Evolutionary conservation across 2,329 filamentous ascomycete genomes (phyloP).

Genomic region (Dothideomycetidae sp.): DNA sequence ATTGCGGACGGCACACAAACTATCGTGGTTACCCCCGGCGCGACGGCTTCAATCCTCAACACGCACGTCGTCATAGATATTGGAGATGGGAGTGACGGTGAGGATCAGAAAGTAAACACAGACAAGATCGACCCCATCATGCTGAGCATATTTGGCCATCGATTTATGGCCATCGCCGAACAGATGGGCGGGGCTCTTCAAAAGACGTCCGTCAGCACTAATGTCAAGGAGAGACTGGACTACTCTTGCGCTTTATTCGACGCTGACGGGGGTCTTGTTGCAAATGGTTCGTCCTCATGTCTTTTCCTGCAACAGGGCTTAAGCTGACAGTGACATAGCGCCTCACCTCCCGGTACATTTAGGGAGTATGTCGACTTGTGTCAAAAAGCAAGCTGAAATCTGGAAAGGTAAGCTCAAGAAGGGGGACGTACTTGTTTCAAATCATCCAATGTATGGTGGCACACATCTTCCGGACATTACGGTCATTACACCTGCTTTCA

Average conservation of each 20-base stretch:
- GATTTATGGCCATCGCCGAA: slow-evolving; percentile 76
- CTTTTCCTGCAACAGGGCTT: too few species aligned
- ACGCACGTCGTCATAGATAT: slow-evolving; percentile 86
- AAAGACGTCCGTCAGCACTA: slow-evolving; percentile 67
- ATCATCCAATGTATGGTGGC: slow-evolving; percentile 71
- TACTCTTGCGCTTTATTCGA: slow-evolving; percentile 76
- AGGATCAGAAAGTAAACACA: slow-evolving; percentile 35
- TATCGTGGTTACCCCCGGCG: slow-evolving; percentile 70
- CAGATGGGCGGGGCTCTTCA: slow-evolving; percentile 70
- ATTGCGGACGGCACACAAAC: slow-evolving; percentile 82
- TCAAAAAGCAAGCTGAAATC: slow-evolving; percentile 62
- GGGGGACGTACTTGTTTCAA: slow-evolving; percentile 70
- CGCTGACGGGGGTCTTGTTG: slow-evolving; percentile 58
- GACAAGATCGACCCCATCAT: slow-evolving; percentile 59
- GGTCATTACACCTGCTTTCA: slow-evolving; percentile 65
- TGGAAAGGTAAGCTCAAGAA: slow-evolving; percentile 66
- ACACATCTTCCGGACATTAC: slow-evolving; percentile 78
- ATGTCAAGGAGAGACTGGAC: slow-evolving; percentile 69
- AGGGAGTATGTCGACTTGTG: slow-evolving; percentile 74
- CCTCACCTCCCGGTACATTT: slow-evolving; percentile 71
- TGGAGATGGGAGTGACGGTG: slow-evolving; percentile 37
- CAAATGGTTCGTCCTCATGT: slow-evolving; percentile 37
- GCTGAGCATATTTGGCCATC: slow-evolving; percentile 64
- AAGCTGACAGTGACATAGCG: too few species aligned
- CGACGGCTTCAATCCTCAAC: slow-evolving; percentile 61